Evolutionary conservation across 768 basidiomycete genomes (phyloP).

Genomic region (Rhodotorula paludigena): DNA sequence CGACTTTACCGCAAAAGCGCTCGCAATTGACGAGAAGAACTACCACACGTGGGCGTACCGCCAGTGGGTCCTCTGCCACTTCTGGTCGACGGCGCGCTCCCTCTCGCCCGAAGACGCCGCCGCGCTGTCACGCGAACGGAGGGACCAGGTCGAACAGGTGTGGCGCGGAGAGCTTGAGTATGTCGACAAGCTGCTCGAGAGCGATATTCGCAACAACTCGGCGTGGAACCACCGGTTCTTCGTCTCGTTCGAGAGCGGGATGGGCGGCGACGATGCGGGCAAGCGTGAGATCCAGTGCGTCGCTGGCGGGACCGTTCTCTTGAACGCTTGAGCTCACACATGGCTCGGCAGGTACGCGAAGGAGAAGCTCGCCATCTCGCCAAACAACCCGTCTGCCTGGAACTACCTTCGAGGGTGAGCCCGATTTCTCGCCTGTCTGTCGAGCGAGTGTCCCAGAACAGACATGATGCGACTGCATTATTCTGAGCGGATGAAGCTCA

Average conservation of each 20-base stretch:
- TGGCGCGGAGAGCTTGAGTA: constrained; percentile 74
- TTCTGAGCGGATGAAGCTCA: background rate
- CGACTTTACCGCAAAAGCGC: constrained; percentile 66
- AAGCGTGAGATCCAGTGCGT: constrained; percentile 72
- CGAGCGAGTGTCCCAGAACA: too few species aligned
- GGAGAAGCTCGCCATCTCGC: constrained; percentile 72
- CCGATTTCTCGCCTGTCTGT: background rate
- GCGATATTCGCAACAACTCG: constrained; percentile 89
- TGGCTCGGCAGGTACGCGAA: constrained; percentile 64
- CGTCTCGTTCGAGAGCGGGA: constrained; percentile 64
- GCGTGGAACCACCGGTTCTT: constrained; percentile 97
- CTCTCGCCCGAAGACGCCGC: background rate
- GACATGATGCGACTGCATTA: too few species aligned
- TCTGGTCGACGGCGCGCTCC: constrained; percentile 46
- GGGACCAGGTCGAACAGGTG: constrained; percentile 14
- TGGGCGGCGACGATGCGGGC: constrained; percentile 59
- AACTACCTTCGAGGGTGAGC: constrained; percentile 75
- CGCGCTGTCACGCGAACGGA: background rate
- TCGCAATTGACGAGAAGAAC: constrained; percentile 82
- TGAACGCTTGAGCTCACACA: too few species aligned
- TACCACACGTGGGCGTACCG: constrained; percentile 99
- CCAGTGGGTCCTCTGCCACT: constrained; percentile 86
- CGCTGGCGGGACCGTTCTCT: too few species aligned
- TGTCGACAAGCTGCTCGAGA: constrained; percentile 61
- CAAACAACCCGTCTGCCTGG: constrained; percentile 94